These are phyloP conservation scores for Elongisporangium undulatum DNA, from an alignment of 352 stramenopile genomes.

Conservation along the genomic window DNA sequence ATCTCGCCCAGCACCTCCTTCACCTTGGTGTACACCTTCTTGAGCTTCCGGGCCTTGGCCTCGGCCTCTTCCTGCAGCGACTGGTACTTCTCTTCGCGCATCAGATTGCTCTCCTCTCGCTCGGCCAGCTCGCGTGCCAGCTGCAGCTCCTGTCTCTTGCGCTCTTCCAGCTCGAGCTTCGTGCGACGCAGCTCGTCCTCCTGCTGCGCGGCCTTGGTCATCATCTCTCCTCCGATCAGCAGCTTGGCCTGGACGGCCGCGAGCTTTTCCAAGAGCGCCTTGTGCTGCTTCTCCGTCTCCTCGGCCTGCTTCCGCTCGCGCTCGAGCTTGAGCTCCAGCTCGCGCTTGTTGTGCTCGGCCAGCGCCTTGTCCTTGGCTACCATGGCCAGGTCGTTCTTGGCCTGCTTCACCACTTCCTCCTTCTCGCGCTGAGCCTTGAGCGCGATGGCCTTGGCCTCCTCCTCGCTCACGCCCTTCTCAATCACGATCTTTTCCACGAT, in stretches of 20 bases:
- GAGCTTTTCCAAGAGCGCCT: conserved; percentile 84
- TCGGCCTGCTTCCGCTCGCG: conserved; percentile 76
- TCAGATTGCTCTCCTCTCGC: conserved; percentile 91
- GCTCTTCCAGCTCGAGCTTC: conserved; percentile 91
- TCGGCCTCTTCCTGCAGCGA: conserved; percentile 92
- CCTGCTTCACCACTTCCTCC: conserved; percentile 65
- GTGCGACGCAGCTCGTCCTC: conserved; percentile 92
- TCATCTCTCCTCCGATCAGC: conserved; percentile 91
- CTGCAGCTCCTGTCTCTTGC: conserved; percentile 77
- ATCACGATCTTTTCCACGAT: conserved; percentile 83
- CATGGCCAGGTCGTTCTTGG: conserved; percentile 60
- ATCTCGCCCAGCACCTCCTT: conserved; percentile 91
- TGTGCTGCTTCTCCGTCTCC: conserved; percentile 65
- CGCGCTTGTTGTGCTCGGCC: conserved; percentile 84
- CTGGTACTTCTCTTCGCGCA: conserved; percentile 90
- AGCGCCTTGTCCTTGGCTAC: conserved; percentile 79
- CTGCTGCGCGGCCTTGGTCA: conserved; percentile 93
- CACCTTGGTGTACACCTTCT: conserved; percentile 92
- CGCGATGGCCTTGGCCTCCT: conserved; percentile 67
- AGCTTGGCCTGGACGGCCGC: conserved; percentile 90
- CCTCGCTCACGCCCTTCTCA: conserved; percentile 77
- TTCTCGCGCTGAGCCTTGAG: conserved; percentile 75
- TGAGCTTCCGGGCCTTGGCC: conserved; percentile 95
- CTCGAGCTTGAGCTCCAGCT: conserved; percentile 83
- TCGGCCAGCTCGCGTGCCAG: conserved; percentile 92